Conservation (phyloP, 2,329 filamentous ascomycete genomes). For the Leptographium lundbergii region DNA sequence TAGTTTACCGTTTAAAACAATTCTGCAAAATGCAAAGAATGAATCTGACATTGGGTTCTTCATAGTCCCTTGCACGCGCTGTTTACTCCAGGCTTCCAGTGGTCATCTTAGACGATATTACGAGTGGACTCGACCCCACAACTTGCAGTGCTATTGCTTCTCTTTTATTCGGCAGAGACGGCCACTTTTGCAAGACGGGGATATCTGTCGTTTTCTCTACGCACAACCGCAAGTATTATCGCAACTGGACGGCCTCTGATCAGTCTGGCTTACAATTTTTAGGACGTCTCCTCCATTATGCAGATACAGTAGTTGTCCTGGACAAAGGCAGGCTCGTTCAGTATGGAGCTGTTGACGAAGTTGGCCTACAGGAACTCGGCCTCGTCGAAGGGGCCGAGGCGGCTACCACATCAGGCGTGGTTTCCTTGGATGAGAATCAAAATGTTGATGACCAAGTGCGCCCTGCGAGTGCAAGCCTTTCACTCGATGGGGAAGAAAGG, state of each 20-base stretch:
- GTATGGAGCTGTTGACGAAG: neutral
- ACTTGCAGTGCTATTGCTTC: neutral
- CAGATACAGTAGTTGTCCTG: neutral
- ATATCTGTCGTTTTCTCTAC: neutral
- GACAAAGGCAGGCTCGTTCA: neutral
- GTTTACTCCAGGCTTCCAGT: neutral
- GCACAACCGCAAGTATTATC: neutral
- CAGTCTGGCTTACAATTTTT: neutral
- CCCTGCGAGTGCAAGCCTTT: neutral
- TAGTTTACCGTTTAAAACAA: neutral
- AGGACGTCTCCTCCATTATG: neutral
- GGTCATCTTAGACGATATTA: neutral
- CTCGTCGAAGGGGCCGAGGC: neutral
- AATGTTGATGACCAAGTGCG: neutral
- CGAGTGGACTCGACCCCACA: neutral
- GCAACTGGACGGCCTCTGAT: neutral
- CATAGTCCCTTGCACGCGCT: neutral
- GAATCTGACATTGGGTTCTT: neutral
- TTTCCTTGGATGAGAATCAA: neutral
- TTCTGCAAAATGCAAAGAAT: neutral
- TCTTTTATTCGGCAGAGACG: neutral
- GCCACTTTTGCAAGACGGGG: neutral
- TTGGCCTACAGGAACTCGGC: neutral
- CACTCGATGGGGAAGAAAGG: neutral
- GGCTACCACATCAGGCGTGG: neutral